phyloP scores from a whole-genome alignment of 352 stramenopile species.

The Hyaloperonospora brassicae region DNA sequence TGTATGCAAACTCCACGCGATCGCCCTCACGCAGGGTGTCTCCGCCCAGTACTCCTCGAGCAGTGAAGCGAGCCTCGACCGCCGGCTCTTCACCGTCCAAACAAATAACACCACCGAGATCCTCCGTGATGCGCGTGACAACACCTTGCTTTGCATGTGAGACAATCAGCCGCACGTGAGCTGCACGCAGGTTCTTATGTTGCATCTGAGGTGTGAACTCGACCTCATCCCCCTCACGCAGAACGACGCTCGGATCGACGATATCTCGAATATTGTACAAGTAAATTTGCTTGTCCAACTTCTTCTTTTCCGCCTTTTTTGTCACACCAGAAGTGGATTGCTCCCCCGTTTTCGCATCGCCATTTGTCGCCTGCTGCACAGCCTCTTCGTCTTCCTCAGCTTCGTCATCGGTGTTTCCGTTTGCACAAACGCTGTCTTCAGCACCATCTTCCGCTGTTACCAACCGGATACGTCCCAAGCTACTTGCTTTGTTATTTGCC shows the following conservation, averaged over 20 bases:
- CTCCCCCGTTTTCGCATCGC: slow-evolving; percentile 16
- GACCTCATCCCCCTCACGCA: slow-evolving; percentile 67
- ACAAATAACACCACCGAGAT: slow-evolving; percentile 49
- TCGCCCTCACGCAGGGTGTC: slow-evolving; percentile 57
- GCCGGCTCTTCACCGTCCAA: slow-evolving; percentile 32
- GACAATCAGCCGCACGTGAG: slow-evolving; percentile 43
- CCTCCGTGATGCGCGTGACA: slow-evolving; percentile 39
- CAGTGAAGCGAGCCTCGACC: slow-evolving; percentile 37
- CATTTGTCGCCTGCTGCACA: slow-evolving; percentile 8
- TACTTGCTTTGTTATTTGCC: slow-evolving; percentile 28
- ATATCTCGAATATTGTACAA: slow-evolving; percentile 69
- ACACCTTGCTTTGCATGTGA: slow-evolving; percentile 55
- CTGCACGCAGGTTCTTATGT: slow-evolving; percentile 42
- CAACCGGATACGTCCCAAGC: slow-evolving; percentile 48
- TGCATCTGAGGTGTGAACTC: slow-evolving; percentile 46
- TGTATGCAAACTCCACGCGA: slow-evolving; percentile 63
- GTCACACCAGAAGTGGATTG: background rate
- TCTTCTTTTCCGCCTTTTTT: slow-evolving; percentile 15
- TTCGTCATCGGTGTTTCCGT: slow-evolving; percentile 2
- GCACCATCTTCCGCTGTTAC: slow-evolving; percentile 13
- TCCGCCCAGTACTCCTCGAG: slow-evolving; percentile 47
- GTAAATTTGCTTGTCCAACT: slow-evolving; percentile 21
- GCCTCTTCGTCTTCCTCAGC: slow-evolving; percentile 15
- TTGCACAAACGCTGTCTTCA: slow-evolving; percentile 18
- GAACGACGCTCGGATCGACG: slow-evolving; percentile 36